These are phyloP conservation scores for Cadophora gregata DNA, from an alignment of 2,329 filamentous ascomycete species.

Conservation along the genomic window DNA sequence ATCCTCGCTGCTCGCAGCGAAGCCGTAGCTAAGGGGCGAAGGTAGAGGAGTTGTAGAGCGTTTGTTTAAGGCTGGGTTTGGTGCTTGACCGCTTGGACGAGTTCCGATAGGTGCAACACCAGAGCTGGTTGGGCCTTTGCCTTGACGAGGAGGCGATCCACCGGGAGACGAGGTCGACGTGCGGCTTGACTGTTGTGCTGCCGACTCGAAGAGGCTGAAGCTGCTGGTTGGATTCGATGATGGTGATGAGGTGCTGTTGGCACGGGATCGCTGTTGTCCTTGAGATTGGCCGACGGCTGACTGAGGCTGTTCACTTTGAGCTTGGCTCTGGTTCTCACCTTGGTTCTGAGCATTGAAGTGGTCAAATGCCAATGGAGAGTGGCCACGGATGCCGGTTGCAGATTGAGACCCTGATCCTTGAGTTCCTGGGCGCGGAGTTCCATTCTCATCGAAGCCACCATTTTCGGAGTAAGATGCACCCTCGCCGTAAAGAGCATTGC, in stretches of 20 bases:
- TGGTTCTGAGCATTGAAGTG: slow-evolving; percentile 56
- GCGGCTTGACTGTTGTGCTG: slow-evolving; percentile 71
- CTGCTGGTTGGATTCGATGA: slow-evolving; percentile 67
- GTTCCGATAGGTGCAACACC: slow-evolving; percentile 93
- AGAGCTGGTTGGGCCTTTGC: slow-evolving; percentile 61
- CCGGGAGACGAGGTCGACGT: slow-evolving; percentile 88
- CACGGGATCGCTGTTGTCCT: slow-evolving; percentile 61
- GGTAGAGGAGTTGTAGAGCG: slow-evolving; percentile 88
- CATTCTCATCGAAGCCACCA: slow-evolving; percentile 71
- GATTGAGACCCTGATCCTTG: slow-evolving; percentile 67
- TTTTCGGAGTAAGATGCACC: slow-evolving; percentile 70
- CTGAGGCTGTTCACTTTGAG: slow-evolving; percentile 56
- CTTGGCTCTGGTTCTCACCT: slow-evolving; percentile 34
- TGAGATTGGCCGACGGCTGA: slow-evolving; percentile 49
- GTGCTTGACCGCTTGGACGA: slow-evolving; percentile 68
- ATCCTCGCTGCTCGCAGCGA: slow-evolving; percentile 59
- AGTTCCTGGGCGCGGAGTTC: slow-evolving; percentile 66
- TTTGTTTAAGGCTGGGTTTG: slow-evolving; percentile 64
- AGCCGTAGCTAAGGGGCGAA: slow-evolving; percentile 83
- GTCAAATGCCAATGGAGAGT: slow-evolving; percentile 83
- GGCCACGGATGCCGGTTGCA: slow-evolving; percentile 70
- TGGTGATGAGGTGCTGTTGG: slow-evolving; percentile 86
- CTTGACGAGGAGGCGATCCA: slow-evolving; percentile 76
- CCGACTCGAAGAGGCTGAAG: slow-evolving; percentile 66
- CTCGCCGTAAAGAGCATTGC: slow-evolving; percentile 90